Base-by-base conservation (phyloP, 208 protist species). In the Acanthamoeba castellanii region DNA sequence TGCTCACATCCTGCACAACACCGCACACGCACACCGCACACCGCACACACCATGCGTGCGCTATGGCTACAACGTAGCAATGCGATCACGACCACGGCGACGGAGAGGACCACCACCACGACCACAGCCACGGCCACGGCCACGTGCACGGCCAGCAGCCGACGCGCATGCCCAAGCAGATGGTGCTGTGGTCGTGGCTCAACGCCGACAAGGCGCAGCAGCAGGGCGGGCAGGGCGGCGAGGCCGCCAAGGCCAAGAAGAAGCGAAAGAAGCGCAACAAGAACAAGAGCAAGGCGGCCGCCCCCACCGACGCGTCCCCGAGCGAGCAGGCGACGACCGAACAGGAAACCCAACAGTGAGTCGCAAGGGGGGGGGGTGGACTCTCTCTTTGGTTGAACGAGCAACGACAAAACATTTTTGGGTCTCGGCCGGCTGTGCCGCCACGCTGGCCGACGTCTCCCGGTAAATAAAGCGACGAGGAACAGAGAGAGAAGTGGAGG, bases 241-340 rank as follows among this genome's bases (percentile, higher is more conserved):
- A 70, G 64, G 78, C 50, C 7, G 50, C 78, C 78, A 61, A 87
- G 78, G n/a, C 50, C 78, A 87, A 87, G 50, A 87, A 87, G 78
- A 87, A 87, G 78, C 78, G 78, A 59, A 87, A 87, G 50, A 87
- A 87, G 50, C 78, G 78, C 50, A 84, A 84, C 76, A 84, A 55
- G 76, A 87, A 87, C 76, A 85, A 85, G 45, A 57, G 20, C 47
- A 87, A 87, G 50, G 47, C 78, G 50, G 47, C 78, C 78, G 30
- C 6, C 47, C 1, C 32, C 47, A 25, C 25, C 25, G 78, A 45
- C 13, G 50, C 42, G 25, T 0, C 78, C 25, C 64, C 64, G 64
- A 70, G 64, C 50, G 18, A 82, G 72, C 11, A 82, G 37, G 70
- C 20, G 16, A 55, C 50, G 3, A 55, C 13, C 50, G 50, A 8